These are phyloP conservation scores for Chrysosporium queenslandicum DNA, from an alignment of 2,329 filamentous ascomycete species.

Conservation along the genomic window DNA sequence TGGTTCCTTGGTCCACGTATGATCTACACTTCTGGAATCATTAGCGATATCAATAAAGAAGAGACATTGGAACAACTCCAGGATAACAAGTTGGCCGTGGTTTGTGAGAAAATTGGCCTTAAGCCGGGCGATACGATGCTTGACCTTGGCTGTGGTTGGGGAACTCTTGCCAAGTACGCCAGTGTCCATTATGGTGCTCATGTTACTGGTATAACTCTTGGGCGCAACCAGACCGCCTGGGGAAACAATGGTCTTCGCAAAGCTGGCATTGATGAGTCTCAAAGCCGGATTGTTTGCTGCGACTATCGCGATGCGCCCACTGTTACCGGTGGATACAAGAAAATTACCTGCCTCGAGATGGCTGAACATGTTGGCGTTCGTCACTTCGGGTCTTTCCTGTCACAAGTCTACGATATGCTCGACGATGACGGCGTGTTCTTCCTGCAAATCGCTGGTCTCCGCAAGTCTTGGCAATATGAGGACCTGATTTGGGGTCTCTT, in stretches of 20 bases:
- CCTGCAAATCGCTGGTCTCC: constrained; percentile 87
- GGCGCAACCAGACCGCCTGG: constrained; percentile 93
- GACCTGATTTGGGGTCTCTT: constrained; percentile 96
- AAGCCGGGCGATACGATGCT: constrained; percentile 72
- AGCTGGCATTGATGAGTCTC: constrained; percentile 70
- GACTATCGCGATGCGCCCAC: constrained; percentile 93
- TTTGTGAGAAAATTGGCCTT: constrained; percentile 90
- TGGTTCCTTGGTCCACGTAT: constrained; percentile 98
- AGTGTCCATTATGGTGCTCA: constrained; percentile 81
- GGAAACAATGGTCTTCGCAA: constrained; percentile 82
- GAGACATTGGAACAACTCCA: constrained; percentile 90
- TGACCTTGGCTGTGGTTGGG: constrained; percentile 97
- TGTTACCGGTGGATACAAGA: constrained; percentile 69
- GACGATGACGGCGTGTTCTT: constrained; percentile 95
- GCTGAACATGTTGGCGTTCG: constrained; percentile 95
- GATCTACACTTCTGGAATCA: constrained; percentile 96
- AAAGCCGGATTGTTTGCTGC: constrained; percentile 88
- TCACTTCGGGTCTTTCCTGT: constrained; percentile 69
- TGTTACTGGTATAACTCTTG: constrained; percentile 84
- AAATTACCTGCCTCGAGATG: constrained; percentile 98
- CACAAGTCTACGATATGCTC: constrained; percentile 87
- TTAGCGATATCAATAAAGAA: constrained; percentile 76
- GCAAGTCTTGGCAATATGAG: constrained; percentile 95
- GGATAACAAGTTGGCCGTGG: constrained; percentile 91
- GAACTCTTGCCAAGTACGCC: constrained; percentile 86